Conservation (phyloP, 495 filamentous ascomycete genomes). For the Lasiosphaeria ovina region DNA sequence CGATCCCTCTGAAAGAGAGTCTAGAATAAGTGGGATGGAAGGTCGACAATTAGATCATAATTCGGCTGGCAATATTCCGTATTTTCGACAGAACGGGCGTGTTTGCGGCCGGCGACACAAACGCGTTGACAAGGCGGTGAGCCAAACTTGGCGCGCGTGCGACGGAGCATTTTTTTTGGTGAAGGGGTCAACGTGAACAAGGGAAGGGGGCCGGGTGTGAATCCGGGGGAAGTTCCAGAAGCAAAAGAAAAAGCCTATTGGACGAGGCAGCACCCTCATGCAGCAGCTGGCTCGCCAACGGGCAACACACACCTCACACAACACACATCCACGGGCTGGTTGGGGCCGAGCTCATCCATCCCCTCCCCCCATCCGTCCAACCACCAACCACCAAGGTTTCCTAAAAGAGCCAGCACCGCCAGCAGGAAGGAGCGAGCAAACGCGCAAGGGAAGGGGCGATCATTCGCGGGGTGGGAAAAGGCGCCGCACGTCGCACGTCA, state of each 20-base stretch:
- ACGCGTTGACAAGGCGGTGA: too few species aligned
- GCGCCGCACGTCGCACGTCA: background rate
- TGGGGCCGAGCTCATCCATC: background rate
- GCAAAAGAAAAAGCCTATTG: background rate
- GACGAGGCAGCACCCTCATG: background rate
- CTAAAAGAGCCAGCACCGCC: slow-evolving; percentile 2
- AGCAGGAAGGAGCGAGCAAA: background rate
- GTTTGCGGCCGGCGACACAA: too few species aligned
- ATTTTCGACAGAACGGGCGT: too few species aligned
- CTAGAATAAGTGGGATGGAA: too few species aligned
- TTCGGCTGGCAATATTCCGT: too few species aligned
- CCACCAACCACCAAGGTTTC: slow-evolving; percentile 4
- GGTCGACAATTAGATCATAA: too few species aligned
- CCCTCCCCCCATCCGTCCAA: background rate
- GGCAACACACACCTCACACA: background rate
- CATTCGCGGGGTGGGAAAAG: background rate
- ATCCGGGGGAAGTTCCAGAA: background rate
- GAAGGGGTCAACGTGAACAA: background rate
- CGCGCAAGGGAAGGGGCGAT: background rate
- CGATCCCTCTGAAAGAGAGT: too few species aligned
- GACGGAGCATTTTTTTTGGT: background rate
- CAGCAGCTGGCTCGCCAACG: background rate
- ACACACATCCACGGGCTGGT: too few species aligned
- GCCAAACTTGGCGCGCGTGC: too few species aligned
- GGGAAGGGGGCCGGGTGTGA: background rate